A percentile compares a stretch with the other conserved stretches of the same genome.
These are phyloP conservation scores for Firmiana major DNA, from an alignment of 345 rosid genomes.

Conservation along the genomic window DNA sequence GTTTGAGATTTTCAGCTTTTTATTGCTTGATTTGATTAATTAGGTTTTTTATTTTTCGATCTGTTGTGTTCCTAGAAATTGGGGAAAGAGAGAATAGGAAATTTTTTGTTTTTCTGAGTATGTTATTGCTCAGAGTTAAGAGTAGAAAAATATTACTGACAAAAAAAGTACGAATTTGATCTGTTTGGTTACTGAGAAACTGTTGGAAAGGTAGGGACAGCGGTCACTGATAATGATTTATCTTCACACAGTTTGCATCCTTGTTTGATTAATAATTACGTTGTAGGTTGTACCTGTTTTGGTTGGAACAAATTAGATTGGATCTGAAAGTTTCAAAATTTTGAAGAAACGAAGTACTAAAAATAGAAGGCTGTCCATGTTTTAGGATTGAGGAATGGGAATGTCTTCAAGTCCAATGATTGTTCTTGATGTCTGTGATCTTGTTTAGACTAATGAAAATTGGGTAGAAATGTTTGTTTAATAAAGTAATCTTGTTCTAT, in stretches of 20 bases:
- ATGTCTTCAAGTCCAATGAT: neutral
- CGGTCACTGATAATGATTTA: neutral
- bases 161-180: neutral
- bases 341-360: neutral
- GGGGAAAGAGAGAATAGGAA: neutral
- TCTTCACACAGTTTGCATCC: neutral
- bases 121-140: neutral
- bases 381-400: neutral
- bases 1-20: slow-evolving; percentile 4
- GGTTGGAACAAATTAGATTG: neutral
- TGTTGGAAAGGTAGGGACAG: neutral
- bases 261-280: neutral
- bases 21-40: neutral
- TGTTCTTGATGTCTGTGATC: neutral
- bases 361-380: neutral
- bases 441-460: neutral
- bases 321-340: neutral
- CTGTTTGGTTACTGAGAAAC: slow-evolving; percentile 8
- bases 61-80: slow-evolving; percentile 2
- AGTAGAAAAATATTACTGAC: neutral
- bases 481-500: neutral
- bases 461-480: neutral
- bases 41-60: neutral
- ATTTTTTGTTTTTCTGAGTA: neutral
- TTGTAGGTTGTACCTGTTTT: neutral